Evolutionary conservation across 2,329 filamentous ascomycete species (phyloP).

Genomic region (Ophiostoma populinum): DNA sequence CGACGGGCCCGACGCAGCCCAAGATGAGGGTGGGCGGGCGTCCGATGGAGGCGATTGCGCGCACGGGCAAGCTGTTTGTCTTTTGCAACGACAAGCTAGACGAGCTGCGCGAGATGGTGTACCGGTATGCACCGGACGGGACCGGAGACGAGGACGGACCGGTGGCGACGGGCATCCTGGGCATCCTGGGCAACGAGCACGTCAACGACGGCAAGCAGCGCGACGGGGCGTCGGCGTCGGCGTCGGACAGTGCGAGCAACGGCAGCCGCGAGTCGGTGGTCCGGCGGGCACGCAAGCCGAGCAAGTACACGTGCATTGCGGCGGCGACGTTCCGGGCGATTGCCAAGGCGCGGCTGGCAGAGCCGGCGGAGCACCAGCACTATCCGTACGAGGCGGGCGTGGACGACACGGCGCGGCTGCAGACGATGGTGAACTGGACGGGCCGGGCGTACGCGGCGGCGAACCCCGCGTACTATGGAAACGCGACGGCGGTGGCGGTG

Average conservation of each 20-base stretch:
- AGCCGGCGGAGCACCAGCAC: slow-evolving; percentile 5
- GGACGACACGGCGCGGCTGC: slow-evolving; percentile 15
- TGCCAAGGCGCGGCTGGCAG: slow-evolving; percentile 17
- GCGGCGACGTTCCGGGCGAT: slow-evolving; percentile 24
- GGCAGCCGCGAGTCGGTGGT: neutral
- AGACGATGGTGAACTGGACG: slow-evolving; percentile 26
- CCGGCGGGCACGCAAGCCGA: slow-evolving; percentile 12
- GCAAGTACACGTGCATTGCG: slow-evolving; percentile 24
- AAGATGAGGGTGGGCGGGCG: slow-evolving; percentile 14
- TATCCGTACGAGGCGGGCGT: neutral
- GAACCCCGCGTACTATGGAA: slow-evolving; percentile 23
- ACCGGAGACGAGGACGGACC: neutral
- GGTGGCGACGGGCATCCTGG: no score
- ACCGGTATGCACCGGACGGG: slow-evolving; percentile 9
- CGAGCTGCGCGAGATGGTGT: slow-evolving; percentile 14
- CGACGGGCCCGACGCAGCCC: slow-evolving; percentile 21
- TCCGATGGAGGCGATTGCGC: slow-evolving; percentile 17
- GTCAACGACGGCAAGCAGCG: neutral
- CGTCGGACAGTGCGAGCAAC: neutral
- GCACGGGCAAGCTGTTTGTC: slow-evolving; percentile 25
- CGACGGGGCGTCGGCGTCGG: neutral
- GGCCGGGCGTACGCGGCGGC: slow-evolving; percentile 17
- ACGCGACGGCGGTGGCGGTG: slow-evolving; percentile 23
- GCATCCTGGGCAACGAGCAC: neutral
- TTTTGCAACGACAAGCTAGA: slow-evolving; percentile 19